These are phyloP conservation scores for Penicillium canariense DNA, from an alignment of 495 filamentous ascomycete genomes.

Conservation along the genomic window DNA sequence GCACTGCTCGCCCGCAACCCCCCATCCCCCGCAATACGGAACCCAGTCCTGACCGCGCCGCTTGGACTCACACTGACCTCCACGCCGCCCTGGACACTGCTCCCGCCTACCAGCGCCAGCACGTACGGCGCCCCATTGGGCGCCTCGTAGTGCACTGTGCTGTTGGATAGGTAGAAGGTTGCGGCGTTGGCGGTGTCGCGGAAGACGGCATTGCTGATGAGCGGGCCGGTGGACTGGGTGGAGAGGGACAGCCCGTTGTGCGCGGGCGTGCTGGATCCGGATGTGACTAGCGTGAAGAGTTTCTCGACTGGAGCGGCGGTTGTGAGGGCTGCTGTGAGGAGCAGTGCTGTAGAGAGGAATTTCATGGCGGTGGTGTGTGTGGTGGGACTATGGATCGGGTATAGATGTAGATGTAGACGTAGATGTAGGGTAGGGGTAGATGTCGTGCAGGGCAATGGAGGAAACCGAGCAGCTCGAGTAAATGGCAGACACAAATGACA, in stretches of 20 bases:
- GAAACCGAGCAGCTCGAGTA: not conserved
- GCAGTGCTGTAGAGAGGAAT: slow-evolving; percentile 16
- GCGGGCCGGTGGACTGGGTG: slow-evolving; percentile 12
- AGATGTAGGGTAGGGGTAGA: not conserved
- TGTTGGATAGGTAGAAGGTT: slow-evolving; percentile 17
- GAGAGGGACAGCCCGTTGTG: slow-evolving; percentile 20
- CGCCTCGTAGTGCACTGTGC: slow-evolving; percentile 13
- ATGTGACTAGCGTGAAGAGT: slow-evolving; percentile 22
- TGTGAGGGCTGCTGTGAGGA: slow-evolving; percentile 12
- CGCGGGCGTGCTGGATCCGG: slow-evolving; percentile 13
- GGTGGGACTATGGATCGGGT: not conserved
- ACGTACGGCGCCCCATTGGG: slow-evolving; percentile 15
- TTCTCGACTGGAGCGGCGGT: slow-evolving; percentile 17
- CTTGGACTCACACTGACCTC: slow-evolving; percentile 27
- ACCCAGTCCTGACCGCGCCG: slow-evolving; percentile 13
- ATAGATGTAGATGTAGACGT: not conserved
- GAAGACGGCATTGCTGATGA: slow-evolving; percentile 25
- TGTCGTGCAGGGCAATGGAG: not conserved
- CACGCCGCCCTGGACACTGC: slow-evolving; percentile 8
- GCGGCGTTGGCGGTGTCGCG: slow-evolving; percentile 9
- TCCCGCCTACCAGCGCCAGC: slow-evolving; percentile 19
- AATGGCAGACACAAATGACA: not conserved
- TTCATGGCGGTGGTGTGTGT: slow-evolving; percentile 17
- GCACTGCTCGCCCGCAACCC: slow-evolving; percentile 15
- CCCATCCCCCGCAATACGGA: slow-evolving; percentile 25